Conservation (phyloP, 176 grass and related monocot genomes). For the Coix lacrymajobi region DNA sequence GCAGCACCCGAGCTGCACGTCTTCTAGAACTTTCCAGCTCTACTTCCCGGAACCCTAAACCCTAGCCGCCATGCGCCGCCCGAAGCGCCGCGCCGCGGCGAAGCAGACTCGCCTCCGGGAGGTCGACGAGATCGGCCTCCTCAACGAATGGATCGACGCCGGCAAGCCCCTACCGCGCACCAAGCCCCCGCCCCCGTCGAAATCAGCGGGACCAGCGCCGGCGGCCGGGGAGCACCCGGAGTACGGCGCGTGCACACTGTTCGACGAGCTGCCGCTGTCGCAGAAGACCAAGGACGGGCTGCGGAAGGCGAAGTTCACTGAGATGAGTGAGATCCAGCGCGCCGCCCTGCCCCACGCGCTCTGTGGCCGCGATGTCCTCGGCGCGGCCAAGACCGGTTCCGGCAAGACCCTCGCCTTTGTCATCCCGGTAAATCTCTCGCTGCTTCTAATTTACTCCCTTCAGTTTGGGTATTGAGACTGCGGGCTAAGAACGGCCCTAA, state of each 20-base stretch:
- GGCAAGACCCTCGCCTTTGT: conserved; percentile 93
- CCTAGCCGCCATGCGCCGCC: conserved; percentile 52
- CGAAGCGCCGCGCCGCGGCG: conserved; percentile 16
- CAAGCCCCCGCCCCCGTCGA: conserved; percentile 48
- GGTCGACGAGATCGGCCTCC: conserved; percentile 60
- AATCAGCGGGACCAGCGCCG: background rate
- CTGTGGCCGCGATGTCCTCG: conserved; percentile 82
- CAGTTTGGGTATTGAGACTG: background rate
- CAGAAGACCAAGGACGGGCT: conserved; percentile 63
- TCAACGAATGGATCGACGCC: conserved; percentile 78
- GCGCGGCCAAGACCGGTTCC: conserved; percentile 83
- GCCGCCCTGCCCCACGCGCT: conserved; percentile 78
- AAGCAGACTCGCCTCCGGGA: conserved; percentile 54
- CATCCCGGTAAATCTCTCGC: conserved; percentile 48
- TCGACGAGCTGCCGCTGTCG: conserved; percentile 72
- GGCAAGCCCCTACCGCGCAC: conserved; percentile 59
- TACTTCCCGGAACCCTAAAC: conserved; percentile 25
- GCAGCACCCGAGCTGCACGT: background rate
- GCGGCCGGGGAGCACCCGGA: conserved; percentile 36
- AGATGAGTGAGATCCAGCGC: conserved; percentile 95
- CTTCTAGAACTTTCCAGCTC: conserved; percentile 32
- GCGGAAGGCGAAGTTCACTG: conserved; percentile 39
- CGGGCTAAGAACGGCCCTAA: background rate
- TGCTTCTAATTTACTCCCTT: conserved; percentile 14
- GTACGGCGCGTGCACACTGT: conserved; percentile 60